Evolutionary conservation across 164 flowering plant species (phyloP), one percentile per base, ranked within the genome.

Genomic region (Magnolia officinalis): DNA sequence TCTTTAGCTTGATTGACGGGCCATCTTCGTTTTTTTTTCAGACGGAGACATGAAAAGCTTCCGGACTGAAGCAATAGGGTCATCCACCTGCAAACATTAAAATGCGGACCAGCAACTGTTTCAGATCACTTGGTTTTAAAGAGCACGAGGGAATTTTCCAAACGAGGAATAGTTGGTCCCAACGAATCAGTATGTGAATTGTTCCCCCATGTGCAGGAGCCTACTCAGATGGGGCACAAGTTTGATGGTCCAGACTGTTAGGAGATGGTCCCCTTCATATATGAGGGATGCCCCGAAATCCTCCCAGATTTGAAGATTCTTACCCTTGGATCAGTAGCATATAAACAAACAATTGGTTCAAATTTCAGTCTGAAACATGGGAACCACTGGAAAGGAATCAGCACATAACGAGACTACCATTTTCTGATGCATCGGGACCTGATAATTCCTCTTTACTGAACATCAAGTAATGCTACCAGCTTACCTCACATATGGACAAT

Each of bases 41-140:
- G 87, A 75, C 16, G 92, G 90, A 64, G 94, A 84, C 81, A 67
- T 82, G 84, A 95, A 91, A 68, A 92, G 96, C 72, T 76, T 89
- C 74, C 88, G 81, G 9, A 93, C 84, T 14, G 95, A 91, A 14
- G 86, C 75, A 70, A 95, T 73, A 2, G 97, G 96, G 85, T 91
- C 97, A 83, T 92, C 96, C 51, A 86, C 90, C 99, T 95, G 89
- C 78, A 72, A 13, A 74, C 45, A 70, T 50, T 76, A 19, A 31
- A 45, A 63, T 20, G 14, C 14, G 4, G 10, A 9, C 13, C 24
- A 37, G 8, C 31, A 31, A 24, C 20, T 16, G 67, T 16, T 23
- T 64, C 75, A 29, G 49, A 72, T 55, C 37, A 26, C 21, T 37
- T 23, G 18, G 13, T 26, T 29, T 31, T 29, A 55, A 19, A 65